phyloP scores from a whole-genome alignment of 2,329 filamentous ascomycete genomes.

The Fusarium begoniae region DNA sequence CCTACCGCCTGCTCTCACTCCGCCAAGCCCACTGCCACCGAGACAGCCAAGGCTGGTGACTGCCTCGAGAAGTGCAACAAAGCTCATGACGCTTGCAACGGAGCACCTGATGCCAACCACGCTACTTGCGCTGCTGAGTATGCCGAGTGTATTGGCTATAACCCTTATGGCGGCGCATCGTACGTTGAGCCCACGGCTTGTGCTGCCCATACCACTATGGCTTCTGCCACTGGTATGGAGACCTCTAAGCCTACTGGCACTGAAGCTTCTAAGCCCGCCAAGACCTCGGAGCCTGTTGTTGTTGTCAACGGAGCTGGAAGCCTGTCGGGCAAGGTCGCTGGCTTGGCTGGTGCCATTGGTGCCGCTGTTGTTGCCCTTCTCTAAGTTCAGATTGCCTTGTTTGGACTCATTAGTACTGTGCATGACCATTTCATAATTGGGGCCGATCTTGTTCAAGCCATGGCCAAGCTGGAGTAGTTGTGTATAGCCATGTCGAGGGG shows the following conservation, averaged over 20 bases:
- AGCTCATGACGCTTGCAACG: neutral
- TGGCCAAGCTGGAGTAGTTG: too few relatives aligned
- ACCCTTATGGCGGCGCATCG: neutral
- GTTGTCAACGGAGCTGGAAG: conserved; percentile 7
- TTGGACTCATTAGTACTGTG: too few relatives aligned
- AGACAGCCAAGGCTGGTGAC: neutral
- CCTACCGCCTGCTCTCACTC: conserved; percentile 2
- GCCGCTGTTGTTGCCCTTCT: conserved; percentile 1
- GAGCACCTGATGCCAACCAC: conserved; percentile 2
- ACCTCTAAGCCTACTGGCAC: neutral
- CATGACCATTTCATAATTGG: too few relatives aligned
- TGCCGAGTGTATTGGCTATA: neutral
- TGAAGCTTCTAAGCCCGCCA: neutral
- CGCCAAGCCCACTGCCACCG: neutral
- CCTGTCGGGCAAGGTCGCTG: neutral
- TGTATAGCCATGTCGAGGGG: too few relatives aligned
- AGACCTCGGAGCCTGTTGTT: neutral
- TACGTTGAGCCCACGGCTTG: neutral
- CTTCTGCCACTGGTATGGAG: neutral
- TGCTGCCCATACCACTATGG: neutral
- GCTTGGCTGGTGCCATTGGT: conserved; percentile 2
- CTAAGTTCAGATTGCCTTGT: neutral
- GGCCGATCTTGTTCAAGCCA: too few relatives aligned
- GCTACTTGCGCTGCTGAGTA: conserved; percentile 2
- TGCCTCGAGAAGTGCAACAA: conserved; percentile 2